A percentile compares a stretch with the other conserved stretches of the same genome.
These are phyloP conservation scores for Tolypocladium pustulatum DNA, from an alignment of 2,329 filamentous ascomycete genomes.

Conservation along the genomic window DNA sequence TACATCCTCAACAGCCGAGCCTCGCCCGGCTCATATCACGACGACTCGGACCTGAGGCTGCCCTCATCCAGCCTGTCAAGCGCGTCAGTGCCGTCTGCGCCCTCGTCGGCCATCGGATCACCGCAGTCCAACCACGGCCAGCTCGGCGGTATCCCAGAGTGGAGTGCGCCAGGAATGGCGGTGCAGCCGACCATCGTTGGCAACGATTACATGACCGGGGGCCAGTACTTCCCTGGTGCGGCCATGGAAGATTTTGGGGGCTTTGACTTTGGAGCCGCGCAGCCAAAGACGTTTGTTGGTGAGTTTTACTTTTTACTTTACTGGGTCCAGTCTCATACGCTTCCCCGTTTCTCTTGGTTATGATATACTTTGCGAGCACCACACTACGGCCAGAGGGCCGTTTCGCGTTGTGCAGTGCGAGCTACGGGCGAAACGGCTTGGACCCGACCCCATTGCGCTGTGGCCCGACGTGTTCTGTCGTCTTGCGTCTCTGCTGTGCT, in stretches of 20 bases:
- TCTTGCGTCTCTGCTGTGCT: background rate
- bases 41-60: conserved; percentile 38
- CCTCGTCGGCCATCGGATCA: conserved; percentile 58
- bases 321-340: background rate
- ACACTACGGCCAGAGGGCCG: background rate
- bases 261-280: conserved; percentile 30
- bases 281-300: conserved; percentile 46
- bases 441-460: too few relatives aligned
- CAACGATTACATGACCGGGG: conserved; percentile 40
- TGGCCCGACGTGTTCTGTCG: background rate
- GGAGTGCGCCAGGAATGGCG: conserved; percentile 43
- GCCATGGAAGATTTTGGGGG: conserved; percentile 39
- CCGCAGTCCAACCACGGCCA: conserved; percentile 53
- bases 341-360: background rate
- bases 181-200: conserved; percentile 55
- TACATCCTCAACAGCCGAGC: conserved; percentile 35
- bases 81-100: conserved; percentile 50
- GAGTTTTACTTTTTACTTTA: conserved; percentile 26
- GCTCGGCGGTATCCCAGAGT: conserved; percentile 47
- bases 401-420: background rate
- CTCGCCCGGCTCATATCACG: conserved; percentile 38
- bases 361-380: background rate
- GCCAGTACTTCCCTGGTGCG: conserved; percentile 41
- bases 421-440: background rate
- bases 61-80: conserved; percentile 50